A percentile compares a stretch with the other conserved stretches of the same genome.
phyloP scores from a whole-genome alignment of 2,329 filamentous ascomycete species.

The Uncinocarpus reesii region DNA sequence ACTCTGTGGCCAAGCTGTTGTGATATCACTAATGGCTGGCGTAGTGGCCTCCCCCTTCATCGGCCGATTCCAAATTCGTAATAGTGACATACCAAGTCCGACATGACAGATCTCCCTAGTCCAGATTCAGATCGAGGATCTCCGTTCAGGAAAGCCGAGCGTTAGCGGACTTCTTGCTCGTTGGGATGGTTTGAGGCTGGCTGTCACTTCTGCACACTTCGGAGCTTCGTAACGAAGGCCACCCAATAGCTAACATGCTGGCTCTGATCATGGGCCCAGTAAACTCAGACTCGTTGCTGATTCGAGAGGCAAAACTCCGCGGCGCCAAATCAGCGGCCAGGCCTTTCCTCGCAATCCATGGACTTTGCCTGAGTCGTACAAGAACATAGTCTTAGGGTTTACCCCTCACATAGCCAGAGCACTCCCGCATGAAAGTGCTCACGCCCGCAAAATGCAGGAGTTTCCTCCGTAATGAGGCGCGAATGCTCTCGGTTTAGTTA shows the following conservation, averaged over 20 bases:
- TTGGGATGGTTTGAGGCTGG: slow-evolving; percentile 3
- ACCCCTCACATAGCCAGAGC: neutral
- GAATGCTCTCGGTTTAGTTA: too few species aligned
- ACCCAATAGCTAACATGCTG: slow-evolving; percentile 1
- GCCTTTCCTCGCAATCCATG: neutral
- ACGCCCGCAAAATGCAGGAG: too few species aligned
- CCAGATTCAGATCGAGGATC: slow-evolving; percentile 13
- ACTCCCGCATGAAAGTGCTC: too few species aligned
- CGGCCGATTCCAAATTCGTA: neutral
- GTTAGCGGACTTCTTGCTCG: neutral
- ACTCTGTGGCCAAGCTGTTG: neutral
- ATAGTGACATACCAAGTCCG: neutral
- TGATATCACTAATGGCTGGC: neutral
- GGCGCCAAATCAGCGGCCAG: slow-evolving; percentile 3
- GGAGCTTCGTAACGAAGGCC: slow-evolving; percentile 8
- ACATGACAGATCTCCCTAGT: slow-evolving; percentile 9
- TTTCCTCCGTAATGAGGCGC: too few species aligned
- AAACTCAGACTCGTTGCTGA: neutral
- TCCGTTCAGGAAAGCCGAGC: slow-evolving; percentile 7
- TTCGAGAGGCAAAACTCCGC: neutral
- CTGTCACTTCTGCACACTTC: slow-evolving; percentile 9
- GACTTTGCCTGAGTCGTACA: slow-evolving; percentile 6
- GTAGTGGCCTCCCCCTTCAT: neutral
- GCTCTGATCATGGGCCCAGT: neutral
- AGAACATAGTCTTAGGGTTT: neutral